Base-by-base conservation (phyloP, 2,329 filamentous ascomycete species). In the Aphanoascus verrucosus region DNA sequence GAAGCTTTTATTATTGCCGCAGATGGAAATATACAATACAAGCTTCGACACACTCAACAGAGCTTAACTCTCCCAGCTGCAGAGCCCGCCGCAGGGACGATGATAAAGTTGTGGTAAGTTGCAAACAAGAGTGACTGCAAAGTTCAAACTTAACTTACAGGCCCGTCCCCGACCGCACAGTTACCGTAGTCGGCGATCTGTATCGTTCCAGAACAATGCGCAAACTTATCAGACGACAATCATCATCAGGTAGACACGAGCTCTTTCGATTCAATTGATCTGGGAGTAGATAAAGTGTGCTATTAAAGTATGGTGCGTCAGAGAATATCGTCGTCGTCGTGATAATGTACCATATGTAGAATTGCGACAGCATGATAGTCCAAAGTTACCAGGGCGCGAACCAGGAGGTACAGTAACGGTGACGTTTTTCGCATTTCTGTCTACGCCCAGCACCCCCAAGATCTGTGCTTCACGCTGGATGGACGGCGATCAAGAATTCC, bases 171-270 rank as follows among this genome's bases (percentile, higher is more conserved):
- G 15, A 37, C 45, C 45, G 45, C 37, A 4, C n/a, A 28, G 23
- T 28, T 37, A 31, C 45, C 31, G 45, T 31, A 47, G 31, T 47
- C 45, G 45, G 45, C 20, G 45, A 37, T 47, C 17, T 47, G 45
- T 23, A 47, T 15, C 34, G 32, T 23, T 47, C 45, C 45, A 47
- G 45, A 47, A 47, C 23, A 28, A 28, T 23, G 45, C 45, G 45
- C 45, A 37, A 14, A 32, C 9, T 47, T 9, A 12, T 9, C 32
- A 12, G 35, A 37, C n/a, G 11, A 5, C 35, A 11, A 4, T 9
- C 35, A 3, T 9, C n/a, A 37, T 4, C 11, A 37, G n/a, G 5
- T n/a, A n/a, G 7, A 28, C 7, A 7, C 7, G 23, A 28, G 3
- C 23, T 28, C 7, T 28, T 28, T 7, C 7, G 3, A 7, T 4